phyloP scores from a whole-genome alignment of 2,329 filamentous ascomycete species.

The Cladosporium velox region DNA sequence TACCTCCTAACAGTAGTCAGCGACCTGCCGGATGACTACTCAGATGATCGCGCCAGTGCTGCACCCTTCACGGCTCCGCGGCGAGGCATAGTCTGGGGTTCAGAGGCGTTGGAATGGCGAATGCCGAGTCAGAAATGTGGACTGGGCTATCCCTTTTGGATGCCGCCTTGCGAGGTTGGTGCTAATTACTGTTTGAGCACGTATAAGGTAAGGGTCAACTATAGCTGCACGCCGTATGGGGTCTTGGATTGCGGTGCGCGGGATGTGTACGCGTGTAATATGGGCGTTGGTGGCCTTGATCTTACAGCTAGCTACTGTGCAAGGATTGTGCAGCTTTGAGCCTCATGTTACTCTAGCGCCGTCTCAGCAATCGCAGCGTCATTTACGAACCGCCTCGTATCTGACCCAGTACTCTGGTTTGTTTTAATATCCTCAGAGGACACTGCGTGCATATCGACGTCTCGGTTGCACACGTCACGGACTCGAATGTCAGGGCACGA shows the following conservation, averaged over 20 bases:
- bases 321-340: background rate
- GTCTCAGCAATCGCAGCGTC: background rate
- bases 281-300: background rate
- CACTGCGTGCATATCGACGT: background rate
- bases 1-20: slow-evolving; percentile 1
- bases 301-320: background rate
- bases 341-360: background rate
- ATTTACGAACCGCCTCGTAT: background rate
- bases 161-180: background rate
- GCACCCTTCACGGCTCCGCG: background rate
- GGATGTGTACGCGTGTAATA: background rate
- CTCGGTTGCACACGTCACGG: background rate
- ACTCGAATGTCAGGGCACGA: background rate
- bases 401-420: background rate
- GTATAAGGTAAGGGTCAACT: background rate
- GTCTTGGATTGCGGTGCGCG: background rate
- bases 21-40: slow-evolving; percentile 5
- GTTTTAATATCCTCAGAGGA: background rate
- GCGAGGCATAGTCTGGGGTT: slow-evolving; percentile 1
- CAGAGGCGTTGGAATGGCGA: background rate
- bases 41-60: background rate
- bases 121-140: background rate
- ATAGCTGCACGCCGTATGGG: background rate
- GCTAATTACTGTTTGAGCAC: background rate
- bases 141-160: background rate